phyloP scores from a whole-genome alignment of 495 filamentous ascomycete genomes.

The Apiosordaria backusii region DNA sequence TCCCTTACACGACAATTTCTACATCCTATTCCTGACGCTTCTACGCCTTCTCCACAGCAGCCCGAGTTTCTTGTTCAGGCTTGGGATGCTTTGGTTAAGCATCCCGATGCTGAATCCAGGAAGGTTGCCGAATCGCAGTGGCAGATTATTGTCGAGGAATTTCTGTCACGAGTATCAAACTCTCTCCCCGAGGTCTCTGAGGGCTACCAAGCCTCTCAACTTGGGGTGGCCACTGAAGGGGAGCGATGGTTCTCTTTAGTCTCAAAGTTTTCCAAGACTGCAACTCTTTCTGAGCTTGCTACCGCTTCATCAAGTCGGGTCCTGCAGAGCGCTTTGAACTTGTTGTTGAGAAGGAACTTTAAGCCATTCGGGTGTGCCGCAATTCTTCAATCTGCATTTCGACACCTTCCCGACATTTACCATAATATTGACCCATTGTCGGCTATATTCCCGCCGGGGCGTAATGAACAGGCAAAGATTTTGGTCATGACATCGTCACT shows the following conservation, averaged over 20 bases:
- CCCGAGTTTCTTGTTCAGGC: constrained; percentile 31
- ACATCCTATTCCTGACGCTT: constrained; percentile 34
- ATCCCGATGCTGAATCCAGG: constrained; percentile 24
- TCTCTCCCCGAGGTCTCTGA: constrained; percentile 77
- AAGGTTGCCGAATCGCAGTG: constrained; percentile 38
- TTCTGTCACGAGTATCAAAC: constrained; percentile 60
- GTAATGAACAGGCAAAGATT: constrained; percentile 23
- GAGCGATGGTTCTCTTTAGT: constrained; percentile 61
- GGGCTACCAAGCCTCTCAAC: constrained; percentile 67
- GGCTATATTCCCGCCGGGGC: constrained; percentile 21
- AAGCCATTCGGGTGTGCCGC: constrained; percentile 79
- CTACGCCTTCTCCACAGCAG: constrained; percentile 33
- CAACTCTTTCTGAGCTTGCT: constrained; percentile 12
- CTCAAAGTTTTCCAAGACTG: constrained; percentile 15
- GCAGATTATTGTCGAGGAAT: constrained; percentile 49
- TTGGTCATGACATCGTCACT: constrained; percentile 36
- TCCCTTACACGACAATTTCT: constrained; percentile 41
- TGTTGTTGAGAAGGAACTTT: constrained; percentile 57
- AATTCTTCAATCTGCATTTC: constrained; percentile 48
- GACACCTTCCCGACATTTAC: constrained; percentile 30
- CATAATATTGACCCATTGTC: constrained; percentile 11
- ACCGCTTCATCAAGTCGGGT: constrained; percentile 25
- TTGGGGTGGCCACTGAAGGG: constrained; percentile 56
- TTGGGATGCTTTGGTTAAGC: constrained; percentile 24
- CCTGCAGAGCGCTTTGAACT: constrained; percentile 31